Evolutionary conservation across 352 stramenopile species (phyloP), one percentile per base, ranked within the genome.

Genomic region (Pythium dissimile): DNA sequence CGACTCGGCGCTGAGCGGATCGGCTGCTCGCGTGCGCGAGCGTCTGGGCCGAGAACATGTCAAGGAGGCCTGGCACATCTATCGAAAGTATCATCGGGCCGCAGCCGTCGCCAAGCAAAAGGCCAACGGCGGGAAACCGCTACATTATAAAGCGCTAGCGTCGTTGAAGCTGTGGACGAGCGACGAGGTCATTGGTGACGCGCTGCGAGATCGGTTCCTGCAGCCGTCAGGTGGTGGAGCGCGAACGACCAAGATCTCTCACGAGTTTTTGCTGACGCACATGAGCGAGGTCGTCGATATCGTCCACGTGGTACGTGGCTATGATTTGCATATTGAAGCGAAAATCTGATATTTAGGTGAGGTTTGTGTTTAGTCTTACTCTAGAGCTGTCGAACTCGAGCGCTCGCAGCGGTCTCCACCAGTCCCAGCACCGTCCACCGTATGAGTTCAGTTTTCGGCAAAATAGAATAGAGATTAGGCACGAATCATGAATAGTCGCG

Each of bases 1-100:
- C 0, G 32, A 26, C 23, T 16, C 13, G 9, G n/a, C n/a, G n/a
- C n/a, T n/a, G n/a, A n/a, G n/a, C n/a, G n/a, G n/a, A n/a, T 13
- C 31, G 16, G 24, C 13, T 20, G 41, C 35, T 32, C 26, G 16
- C 27, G 59, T 87, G 42, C 65, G 72, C 31, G 66, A 77, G 1
- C 77, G 75, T 37, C 66, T 88, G 13, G 78, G 63, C 16, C 78
- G 62, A 30, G 77, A 90, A 31, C 80, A 90, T 28, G 78, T 88
- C 16, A 84, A 83, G 52, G 71, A 67, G 12, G 78, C 80, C 32
- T 90, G 80, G 80, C 80, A 85, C 34, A 79, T 85, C 20, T 86
- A 75, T 72, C 72, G 80, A 38, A 90, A 90, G 49, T 88, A 75
- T 60, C 64, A 72, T 16, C 74, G 78, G 13, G 47, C 69, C 1